Evolutionary conservation across 257 asterid species (phyloP).

Genomic region (Coffea eugenioides): DNA sequence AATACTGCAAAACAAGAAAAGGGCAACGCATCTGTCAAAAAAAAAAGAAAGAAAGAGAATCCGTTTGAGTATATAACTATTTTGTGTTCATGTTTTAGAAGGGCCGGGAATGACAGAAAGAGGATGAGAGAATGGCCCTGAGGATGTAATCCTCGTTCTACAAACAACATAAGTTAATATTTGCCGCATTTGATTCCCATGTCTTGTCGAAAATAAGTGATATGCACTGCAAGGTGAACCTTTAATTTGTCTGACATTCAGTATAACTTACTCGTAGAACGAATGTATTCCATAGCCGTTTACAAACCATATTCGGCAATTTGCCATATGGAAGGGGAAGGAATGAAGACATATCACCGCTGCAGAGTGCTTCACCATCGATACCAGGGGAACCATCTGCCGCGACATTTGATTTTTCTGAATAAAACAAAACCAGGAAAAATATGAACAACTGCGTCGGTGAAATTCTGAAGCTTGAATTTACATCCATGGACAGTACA

Average conservation of each 20-base stretch:
- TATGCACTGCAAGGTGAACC: not conserved
- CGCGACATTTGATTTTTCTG: conserved; percentile 8
- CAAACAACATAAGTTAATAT: no score
- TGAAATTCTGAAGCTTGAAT: conserved; percentile 22
- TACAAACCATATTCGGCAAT: conserved; percentile 70
- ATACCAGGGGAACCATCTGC: conserved; percentile 25
- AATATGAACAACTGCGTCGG: not conserved
- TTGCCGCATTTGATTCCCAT: not conserved
- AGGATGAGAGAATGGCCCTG: not conserved
- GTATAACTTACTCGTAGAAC: conserved; percentile 55
- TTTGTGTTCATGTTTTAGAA: not conserved
- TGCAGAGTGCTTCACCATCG: conserved; percentile 41
- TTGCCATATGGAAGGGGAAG: conserved; percentile 79
- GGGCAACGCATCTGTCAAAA: not conserved
- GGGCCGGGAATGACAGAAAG: not conserved
- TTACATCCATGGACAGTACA: conserved; percentile 34
- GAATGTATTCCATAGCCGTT: conserved; percentile 82
- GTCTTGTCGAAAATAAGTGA: not conserved
- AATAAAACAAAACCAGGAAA: conserved; percentile 23
- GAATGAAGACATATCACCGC: conserved; percentile 56
- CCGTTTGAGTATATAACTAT: not conserved
- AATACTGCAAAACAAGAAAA: conserved; percentile 48
- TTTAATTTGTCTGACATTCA: not conserved
- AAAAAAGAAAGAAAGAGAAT: not conserved
- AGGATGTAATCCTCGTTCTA: not conserved